Evolutionary conservation across 306 rosid genomes (phyloP), one percentile per base, ranked within the genome.

Genomic region (Trifolium dubium): DNA sequence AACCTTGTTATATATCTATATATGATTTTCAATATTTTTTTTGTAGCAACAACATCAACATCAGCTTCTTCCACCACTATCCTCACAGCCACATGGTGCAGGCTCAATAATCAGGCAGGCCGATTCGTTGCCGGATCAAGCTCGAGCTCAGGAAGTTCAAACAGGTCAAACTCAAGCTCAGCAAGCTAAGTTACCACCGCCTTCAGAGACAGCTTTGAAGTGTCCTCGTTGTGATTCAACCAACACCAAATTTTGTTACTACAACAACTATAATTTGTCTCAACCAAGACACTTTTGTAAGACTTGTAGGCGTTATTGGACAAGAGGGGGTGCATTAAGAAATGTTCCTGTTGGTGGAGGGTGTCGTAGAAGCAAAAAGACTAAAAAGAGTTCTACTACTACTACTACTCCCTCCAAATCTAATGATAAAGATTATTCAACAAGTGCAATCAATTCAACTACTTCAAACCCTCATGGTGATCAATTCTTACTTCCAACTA

Each of bases 261-360:
- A 79, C 86, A 93, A 93, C 40, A 93, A 93, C 58, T 91, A 93
- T 72, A 91, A 84, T 76, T 93, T 86, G 67, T 8, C 90, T 12
- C 98, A 93, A 39, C 98, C 97, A 3, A 96, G 98, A 35, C 98
- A 93, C 90, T 93, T 89, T 74, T 93, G 98, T 82, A 93, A 91
- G 91, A 79, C 96, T 0, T 93, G 98, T 19, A 82, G 97, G 18
- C 94, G 98, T 3, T 93, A 93, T 78, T 93, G 98, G 98, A 93
- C 98, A 13, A 85, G 81, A 59, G 97, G 96, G 0, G 98, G 98
- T 1, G 87, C 97, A 35, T 91, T 94, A 3, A 63, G 99, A 15
- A 94, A 72, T 61, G 99, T 94, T 28, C 99, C 97, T 0, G 99
- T 94, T 0, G 99, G 99, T 2, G 99, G 99, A 3, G 99, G 99